A percentile compares a stretch with the other conserved stretches of the same genome.
Evolutionary conservation across 345 rosid genomes (phyloP).

Genomic region (Pelargonium nanum): DNA sequence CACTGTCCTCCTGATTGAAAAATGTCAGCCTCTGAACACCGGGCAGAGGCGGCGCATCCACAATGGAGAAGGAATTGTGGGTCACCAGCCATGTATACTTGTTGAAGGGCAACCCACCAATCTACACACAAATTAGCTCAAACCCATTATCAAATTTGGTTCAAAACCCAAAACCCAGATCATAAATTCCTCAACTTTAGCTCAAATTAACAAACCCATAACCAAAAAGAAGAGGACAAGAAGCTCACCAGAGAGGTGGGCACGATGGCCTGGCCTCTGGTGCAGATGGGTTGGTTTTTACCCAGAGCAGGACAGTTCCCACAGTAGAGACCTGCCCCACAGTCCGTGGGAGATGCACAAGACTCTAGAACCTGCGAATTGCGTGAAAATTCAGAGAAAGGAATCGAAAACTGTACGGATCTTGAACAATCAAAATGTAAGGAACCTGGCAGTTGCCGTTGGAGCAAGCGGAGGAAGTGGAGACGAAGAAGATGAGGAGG

Average conservation of each 20-base stretch:
- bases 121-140: constrained; percentile 21
- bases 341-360: constrained; percentile 56
- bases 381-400: constrained; percentile 15
- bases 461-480: constrained; percentile 38
- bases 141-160: not conserved
- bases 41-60: constrained; percentile 68
- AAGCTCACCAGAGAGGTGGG: constrained; percentile 66
- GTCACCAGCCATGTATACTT: constrained; percentile 93
- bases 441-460: constrained; percentile 65
- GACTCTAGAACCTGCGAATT: constrained; percentile 50
- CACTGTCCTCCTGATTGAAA: constrained; percentile 85
- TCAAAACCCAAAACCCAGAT: not conserved
- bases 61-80: constrained; percentile 87
- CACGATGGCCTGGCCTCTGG: constrained; percentile 71
- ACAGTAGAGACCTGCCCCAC: constrained; percentile 70
- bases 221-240: constrained; percentile 2
- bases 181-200: not conserved
- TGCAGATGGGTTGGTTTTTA: constrained; percentile 63
- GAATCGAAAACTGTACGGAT: constrained; percentile 12
- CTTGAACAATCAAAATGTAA: constrained; percentile 4
- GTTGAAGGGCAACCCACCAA: constrained; percentile 79
- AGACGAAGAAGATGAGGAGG: constrained; percentile 26
- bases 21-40: constrained; percentile 82
- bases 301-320: constrained; percentile 78
- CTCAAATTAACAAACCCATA: constrained; percentile 1